Evolutionary conservation across 352 stramenopile species (phyloP), one percentile per base, ranked within the genome.

Genomic region (Thraustochytrium striatum): DNA sequence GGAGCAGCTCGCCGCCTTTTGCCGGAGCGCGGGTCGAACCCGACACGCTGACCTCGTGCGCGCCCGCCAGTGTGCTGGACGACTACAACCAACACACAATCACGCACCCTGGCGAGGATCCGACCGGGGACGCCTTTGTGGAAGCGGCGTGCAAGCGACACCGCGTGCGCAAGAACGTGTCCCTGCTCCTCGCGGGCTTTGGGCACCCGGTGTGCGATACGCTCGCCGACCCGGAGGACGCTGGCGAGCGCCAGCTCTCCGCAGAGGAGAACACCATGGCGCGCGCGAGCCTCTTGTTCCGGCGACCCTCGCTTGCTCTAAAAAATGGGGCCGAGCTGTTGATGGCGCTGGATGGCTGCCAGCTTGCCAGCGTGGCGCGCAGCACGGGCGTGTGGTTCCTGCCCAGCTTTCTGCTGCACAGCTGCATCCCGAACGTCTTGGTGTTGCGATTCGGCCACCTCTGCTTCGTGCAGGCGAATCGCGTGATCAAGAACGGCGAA

Each of bases 381-480:
- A 39, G 41, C 28, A 61, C 65, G 41, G 65, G 65, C 36, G 30
- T 75, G 9, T 75, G 44, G 44, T 39, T 47, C 19, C 39, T 68
- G 39, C 65, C 65, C 19, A 35, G 41, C 5, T 32, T 75, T 7
- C 11, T 75, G 16, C 33, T 30, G 3, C 65, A 75, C 52, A 75
- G 65, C 52, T 75, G 65, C 25, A 43, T 75, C 30, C 65, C 65
- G 19, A 75, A 75, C 65, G 50, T 43, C 13, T 5, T 3, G 50
- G 41, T 39, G 5, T 21, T 75, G 44, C 52, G 50, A 28, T 58
- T 75, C 52, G 65, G 65, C n/a, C 44, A 75, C 39, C 25, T 75
- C 9, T 75, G 65, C 36, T 75, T 75, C 36, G 65, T 75, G 52
- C 65, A 75, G 47, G 65, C 65, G 3, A 21, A 30, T 1, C 44